Base-by-base conservation (phyloP, 129 eudicot species). In the Flaveria robusta region DNA sequence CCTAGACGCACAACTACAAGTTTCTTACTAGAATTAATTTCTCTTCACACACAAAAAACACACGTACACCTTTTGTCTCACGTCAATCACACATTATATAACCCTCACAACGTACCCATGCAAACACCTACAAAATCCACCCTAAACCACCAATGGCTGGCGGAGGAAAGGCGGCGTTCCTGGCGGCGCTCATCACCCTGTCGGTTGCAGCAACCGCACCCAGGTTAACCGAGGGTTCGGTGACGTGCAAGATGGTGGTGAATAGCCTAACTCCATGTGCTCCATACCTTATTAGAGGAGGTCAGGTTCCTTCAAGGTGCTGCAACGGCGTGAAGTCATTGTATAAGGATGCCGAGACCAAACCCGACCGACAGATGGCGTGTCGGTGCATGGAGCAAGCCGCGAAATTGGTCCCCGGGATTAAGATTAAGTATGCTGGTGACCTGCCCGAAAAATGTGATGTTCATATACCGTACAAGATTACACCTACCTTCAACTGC, bases 301-400 rank as follows among this genome's bases (percentile, higher is more conserved):
- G 83, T 8, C 70, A 54, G 5, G 79, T 80, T 73, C 79, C 83
- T 55, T 13, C 66, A 26, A 64, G 15, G 18, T 86, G 90, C 43
- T 86, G 90, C 24, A 55, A 55, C 2, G 90, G 87, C 1, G 81
- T 72, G 31, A 65, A 59, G 59, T 27, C 81, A 3, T 52, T 86
- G 42, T 66, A 79, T 37, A 72, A 72, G 29, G 76, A 73, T 0
- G 87, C 87, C 11, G 27, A 43, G 20, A 83, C 83, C 27, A 67
- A 37, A 9, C 22, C 79, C 20, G 90, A 83, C 77, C 81, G 79
- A 9, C 85, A 77, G 69, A 67, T 72, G 13, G 86, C 75, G 16
- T 86, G 90, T 27, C 59, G 16, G 1, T 86, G 90, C 77, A 37
- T 86, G 72, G 79, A 81, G 37, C 27, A 75, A 39, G 82, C 84